Conservation (phyloP, 139 green algal genomes). For the Dunaliella primolecta region DNA sequence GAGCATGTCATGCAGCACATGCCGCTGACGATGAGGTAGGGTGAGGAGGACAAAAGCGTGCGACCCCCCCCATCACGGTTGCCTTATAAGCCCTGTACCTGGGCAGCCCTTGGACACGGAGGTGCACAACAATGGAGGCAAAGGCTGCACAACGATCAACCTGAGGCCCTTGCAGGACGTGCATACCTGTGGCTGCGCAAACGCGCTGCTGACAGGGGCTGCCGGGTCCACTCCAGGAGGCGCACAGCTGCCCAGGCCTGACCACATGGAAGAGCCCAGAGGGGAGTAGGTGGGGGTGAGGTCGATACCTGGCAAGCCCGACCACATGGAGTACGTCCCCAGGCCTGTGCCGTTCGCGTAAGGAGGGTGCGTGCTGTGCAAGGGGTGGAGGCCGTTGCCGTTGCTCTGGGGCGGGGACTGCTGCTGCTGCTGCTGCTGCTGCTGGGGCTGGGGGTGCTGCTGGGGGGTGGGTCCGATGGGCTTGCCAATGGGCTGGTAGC, state of each 20-base stretch:
- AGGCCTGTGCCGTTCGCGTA: background rate
- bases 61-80: no score
- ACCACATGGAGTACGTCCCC: slow-evolving; percentile 44
- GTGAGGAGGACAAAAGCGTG: no score
- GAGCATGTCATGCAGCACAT: no score
- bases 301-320: slow-evolving; percentile 40
- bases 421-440: slow-evolving; percentile 1
- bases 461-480: background rate
- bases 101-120: no score
- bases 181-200: no score
- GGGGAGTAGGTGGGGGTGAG: slow-evolving; percentile 17
- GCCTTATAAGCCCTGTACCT: no score
- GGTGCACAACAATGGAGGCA: no score
- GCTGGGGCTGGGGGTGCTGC: background rate
- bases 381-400: background rate
- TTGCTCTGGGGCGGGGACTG: background rate
- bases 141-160: no score
- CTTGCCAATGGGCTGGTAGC: slow-evolving; percentile 15
- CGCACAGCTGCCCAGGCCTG: background rate
- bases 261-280: slow-evolving; percentile 19
- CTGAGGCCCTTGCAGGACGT: no score
- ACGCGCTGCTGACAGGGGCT: no score
- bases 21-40: no score
- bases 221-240: no score
- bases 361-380: background rate